Conservation (phyloP, 2,329 filamentous ascomycete genomes). For the Madurella mycetomatis region DNA sequence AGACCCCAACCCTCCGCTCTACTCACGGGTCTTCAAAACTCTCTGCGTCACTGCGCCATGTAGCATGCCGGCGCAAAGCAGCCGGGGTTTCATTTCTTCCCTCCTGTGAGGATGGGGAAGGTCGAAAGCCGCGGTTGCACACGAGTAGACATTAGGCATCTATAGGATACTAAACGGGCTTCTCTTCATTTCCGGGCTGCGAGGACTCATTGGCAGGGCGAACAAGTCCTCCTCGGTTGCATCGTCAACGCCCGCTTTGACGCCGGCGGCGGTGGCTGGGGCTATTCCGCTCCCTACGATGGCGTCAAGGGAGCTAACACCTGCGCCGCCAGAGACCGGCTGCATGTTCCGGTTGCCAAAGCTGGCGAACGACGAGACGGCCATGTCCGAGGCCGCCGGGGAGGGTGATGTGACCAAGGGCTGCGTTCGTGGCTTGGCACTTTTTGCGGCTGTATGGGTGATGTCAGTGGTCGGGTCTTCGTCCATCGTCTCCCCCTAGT, state of each 20-base stretch:
- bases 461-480: slow-evolving; percentile 25
- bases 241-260: slow-evolving; percentile 30
- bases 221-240: slow-evolving; percentile 78
- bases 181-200: slow-evolving; percentile 79
- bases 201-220: slow-evolving; percentile 78
- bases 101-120: background rate
- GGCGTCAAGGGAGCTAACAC: slow-evolving; percentile 37
- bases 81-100: background rate
- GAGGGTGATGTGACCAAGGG: slow-evolving; percentile 39
- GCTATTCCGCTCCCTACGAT: slow-evolving; percentile 35
- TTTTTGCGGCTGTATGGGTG: slow-evolving; percentile 16
- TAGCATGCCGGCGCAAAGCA: background rate
- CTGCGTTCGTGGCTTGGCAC: slow-evolving; percentile 16
- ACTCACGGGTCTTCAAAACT: no score
- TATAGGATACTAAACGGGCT: slow-evolving; percentile 67
- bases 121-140: background rate
- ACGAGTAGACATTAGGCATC: slow-evolving; percentile 1
- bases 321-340: slow-evolving; percentile 25
- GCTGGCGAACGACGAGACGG: slow-evolving; percentile 53
- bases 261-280: slow-evolving; percentile 30
- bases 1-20: no score
- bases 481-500: slow-evolving; percentile 1
- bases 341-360: background rate
- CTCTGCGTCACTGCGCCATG: background rate
- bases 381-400: slow-evolving; percentile 59